Conservation (phyloP, 2,329 filamentous ascomycete species). For the Pestalotiopsis sp. region DNA sequence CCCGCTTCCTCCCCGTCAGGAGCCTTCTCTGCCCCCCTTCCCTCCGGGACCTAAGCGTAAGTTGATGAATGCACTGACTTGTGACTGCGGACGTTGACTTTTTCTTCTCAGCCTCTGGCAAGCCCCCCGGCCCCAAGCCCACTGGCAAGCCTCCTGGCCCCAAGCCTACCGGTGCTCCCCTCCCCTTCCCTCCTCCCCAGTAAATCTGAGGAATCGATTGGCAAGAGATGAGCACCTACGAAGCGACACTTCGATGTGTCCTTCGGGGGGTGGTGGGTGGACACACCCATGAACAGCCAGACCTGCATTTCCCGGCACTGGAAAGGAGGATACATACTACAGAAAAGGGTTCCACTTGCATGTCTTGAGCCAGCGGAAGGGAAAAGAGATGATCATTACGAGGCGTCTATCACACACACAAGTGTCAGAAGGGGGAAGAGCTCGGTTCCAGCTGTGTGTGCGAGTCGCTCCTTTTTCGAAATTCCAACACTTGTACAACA, state of each 20-base stretch:
- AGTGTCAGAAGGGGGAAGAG: neutral
- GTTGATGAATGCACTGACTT: neutral
- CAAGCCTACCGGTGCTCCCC: constrained; percentile 4
- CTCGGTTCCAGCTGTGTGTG: neutral
- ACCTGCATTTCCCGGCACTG: constrained; percentile 6
- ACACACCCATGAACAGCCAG: neutral
- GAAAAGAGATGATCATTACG: neutral
- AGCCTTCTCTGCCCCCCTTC: neutral
- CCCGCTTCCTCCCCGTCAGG: neutral
- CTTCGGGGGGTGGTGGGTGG: neutral
- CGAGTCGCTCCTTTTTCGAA: neutral
- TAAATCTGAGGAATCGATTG: neutral
- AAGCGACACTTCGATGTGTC: constrained; percentile 1
- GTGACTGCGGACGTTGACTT: neutral
- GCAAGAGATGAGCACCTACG: neutral
- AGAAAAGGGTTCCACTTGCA: constrained; percentile 5
- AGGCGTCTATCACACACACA: neutral
- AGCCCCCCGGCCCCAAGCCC: neutral
- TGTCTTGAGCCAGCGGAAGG: neutral
- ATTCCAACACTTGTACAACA: constrained; percentile 10
- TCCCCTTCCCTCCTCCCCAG: neutral
- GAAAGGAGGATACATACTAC: neutral
- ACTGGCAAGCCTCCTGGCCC: constrained; percentile 7
- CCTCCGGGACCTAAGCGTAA: neutral
- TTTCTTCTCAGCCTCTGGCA: neutral